Evolutionary conservation across 768 basidiomycete genomes (phyloP), one percentile per base, ranked within the genome.

Genomic region (Butyriboletus loyo): DNA sequence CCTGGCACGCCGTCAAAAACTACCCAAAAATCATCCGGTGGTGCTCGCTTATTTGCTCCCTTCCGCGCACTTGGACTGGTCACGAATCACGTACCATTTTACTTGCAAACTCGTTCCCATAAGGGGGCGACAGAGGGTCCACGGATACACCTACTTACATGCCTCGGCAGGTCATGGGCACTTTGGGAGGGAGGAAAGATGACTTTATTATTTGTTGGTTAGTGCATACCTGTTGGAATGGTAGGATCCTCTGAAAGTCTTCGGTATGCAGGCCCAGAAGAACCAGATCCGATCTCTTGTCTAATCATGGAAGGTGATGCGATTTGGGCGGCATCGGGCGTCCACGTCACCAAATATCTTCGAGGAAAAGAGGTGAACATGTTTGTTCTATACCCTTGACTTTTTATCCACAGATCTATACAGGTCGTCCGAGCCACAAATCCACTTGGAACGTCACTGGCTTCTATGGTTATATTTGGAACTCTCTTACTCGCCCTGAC

Each of bases 151-250:
- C 73, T 98, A 38, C 71, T 97, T 31, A 95, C 92, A 11, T 94
- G 90, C 62, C 72, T 98, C 8, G 95, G 96, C 7, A 82, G 76
- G 52, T 83, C 89, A 58, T 98, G 95, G 95, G 90, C 93, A 17
- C 75, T 97, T 64, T 98, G 96, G 96, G 93, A 97, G 61, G 95
- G 92, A 21, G 89, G 85, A 25, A 93, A 87, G 72, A 94, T 98
- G 91, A 79, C 77, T 30, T 72, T 98, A 51, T 77, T 98, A 34
- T 98, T 99, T 66, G 93, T 95, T 54, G 92, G 96, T 92, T 71
- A 74, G 92, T 55, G 36, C 40, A 35, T 30, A 30, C 38, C 17
- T 21, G 11, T 49, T 39, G 28, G 46, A 11, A 42, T 5, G 24
- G 17, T 40, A 32, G 37, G 24, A n/a, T 53, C 55, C 49, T 28